Evolutionary conservation across 768 basidiomycete species (phyloP).

Genomic region (Boletus insuetus): DNA sequence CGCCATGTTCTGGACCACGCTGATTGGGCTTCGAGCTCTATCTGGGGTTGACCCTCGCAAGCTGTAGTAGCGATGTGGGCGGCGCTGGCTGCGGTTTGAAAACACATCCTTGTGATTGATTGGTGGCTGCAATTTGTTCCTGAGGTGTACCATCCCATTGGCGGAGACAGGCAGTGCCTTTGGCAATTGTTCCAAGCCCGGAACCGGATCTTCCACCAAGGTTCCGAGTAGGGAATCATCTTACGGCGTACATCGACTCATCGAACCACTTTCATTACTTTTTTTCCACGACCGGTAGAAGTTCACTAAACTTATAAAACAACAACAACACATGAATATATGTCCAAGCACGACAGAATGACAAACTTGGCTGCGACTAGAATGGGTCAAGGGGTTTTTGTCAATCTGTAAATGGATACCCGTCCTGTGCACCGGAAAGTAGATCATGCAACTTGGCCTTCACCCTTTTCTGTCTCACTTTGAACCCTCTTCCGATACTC

Average conservation of each 20-base stretch:
- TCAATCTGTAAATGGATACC: conserved; percentile 13
- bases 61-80: conserved; percentile 10
- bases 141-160: conserved; percentile 22
- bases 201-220: conserved; percentile 33
- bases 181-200: conserved; percentile 28
- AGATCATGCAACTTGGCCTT: conserved; percentile 23
- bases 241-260: conserved; percentile 23
- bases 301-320: conserved; percentile 22
- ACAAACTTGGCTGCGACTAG: conserved; percentile 10
- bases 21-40: conserved; percentile 18
- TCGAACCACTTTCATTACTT: conserved; percentile 26
- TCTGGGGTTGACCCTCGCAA: conserved; percentile 22
- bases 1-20: conserved; percentile 31
- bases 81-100: conserved; percentile 23
- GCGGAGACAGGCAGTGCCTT: conserved; percentile 29
- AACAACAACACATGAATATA: conserved; percentile 13
- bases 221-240: conserved; percentile 24
- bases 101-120: conserved; percentile 23
- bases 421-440: conserved; percentile 7
- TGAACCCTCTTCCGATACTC: conserved; percentile 35
- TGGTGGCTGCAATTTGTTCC: conserved; percentile 28
- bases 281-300: conserved; percentile 16
- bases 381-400: conserved; percentile 27
- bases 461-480: conserved; percentile 27
- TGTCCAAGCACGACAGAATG: conserved; percentile 12